Evolutionary conservation across 208 protist genomes (phyloP), one percentile per base, ranked within the genome.

Genomic region (Wallacemonas sp.): DNA sequence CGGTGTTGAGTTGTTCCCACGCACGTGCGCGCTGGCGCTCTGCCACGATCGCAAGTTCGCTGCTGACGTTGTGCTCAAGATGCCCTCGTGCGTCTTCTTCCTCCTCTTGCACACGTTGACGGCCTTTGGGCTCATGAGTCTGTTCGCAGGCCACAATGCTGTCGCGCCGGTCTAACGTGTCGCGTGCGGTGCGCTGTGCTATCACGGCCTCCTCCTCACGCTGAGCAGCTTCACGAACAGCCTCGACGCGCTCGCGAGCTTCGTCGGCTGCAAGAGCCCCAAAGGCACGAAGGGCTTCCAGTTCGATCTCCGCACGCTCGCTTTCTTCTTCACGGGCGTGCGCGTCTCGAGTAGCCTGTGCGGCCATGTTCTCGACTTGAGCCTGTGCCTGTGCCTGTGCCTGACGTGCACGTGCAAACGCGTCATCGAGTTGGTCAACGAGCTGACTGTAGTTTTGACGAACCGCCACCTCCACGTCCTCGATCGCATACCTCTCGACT

Each of bases 141-240:
- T 59, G 24, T 17, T 45, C 28, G 30, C 68, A 44, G 31, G 6
- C n/a, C 11, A 3, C 3, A 5, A 19, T 6, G 5, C 30, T 14
- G 26, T 66, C 49, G 14, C n/a, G 28, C 22, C 26, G n/a, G 1
- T 62, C 21, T 1, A 59, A 22, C 68, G 68, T 38, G 61, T 9
- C 41, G 62, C 67, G 34, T 69, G 65, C 47, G 69, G 72, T 36
- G 14, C 31, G 58, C 8, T 17, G 17, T 8, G 33, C 44, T 39
- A 79, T 70, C 17, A 65, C 38, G 34, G 12, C 12, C 17, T 44
- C 49, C 41, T 63, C 19, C 28, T 66, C 59, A 21, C 11, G 30
- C 22, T 47, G 53, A 15, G 34, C 75, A 5, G 70, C 72, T 21
- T 66, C 66, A 1, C 71, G 73, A 21, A 68, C 21, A 22, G 77